Base-by-base conservation (phyloP, 129 eudicot genomes). In the Ambrosia trifida region DNA sequence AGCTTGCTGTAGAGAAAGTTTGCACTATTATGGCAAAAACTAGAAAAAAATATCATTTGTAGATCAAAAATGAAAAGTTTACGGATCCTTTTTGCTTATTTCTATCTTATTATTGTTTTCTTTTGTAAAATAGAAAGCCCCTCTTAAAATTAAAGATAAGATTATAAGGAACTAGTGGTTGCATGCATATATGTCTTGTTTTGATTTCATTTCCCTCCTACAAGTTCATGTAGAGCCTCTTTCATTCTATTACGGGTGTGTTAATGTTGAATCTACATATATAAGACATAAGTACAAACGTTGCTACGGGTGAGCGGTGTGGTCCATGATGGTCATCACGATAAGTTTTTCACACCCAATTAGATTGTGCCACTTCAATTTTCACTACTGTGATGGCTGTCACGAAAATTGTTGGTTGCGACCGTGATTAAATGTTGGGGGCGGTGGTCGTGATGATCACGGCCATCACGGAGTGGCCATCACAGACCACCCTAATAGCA, bases 1-100 rank as follows among this genome's bases (percentile, higher is more conserved):
- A 74, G 20, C 65, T 64, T 74, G 56, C 38, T 64, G 64, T 45
- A 51, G 19, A 64, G 19, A 54, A n/a, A 54, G 12, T 54, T 9
- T 28, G 24, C 59, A 54, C 2, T 31, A 58, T 4, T 18, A 8
- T 50, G 31, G 66, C 17, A 33, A 33, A 0, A 46, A 54, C 61
- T 20, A 54, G 11, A 54, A 20, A n/a, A 57, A 57, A 57, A 28
- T 57, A 24, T 28, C 64, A 24, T 28, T 30, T 57, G 64, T 11
- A 28, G 8, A 19, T 19, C 28, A 20, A n/a, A 54, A 19, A 54
- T 51, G 58, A 51, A 17, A 51, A 6, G 20, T 2, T 12, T 54
- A 3, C 5, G 24, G 1, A 9, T 19, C 32, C 61, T 20, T 19
- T 54, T 2, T 54, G 61, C 31, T 53, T 54, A 20, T 54, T 4